Conservation (phyloP, 2,329 filamentous ascomycete genomes). For the Lizonia empirigonia region DNA sequence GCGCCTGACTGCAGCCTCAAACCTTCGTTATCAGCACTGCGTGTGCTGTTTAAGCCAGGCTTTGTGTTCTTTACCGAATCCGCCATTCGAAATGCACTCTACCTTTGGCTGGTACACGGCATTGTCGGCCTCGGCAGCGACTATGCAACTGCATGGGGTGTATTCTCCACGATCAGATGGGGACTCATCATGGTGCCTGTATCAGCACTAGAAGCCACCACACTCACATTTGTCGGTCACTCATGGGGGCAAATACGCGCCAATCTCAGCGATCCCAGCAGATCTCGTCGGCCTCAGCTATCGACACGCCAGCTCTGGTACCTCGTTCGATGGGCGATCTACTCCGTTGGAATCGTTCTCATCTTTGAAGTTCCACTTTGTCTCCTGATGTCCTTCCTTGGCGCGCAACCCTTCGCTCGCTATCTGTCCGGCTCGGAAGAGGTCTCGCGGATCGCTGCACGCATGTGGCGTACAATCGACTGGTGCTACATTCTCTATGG, state of each 20-base stretch:
- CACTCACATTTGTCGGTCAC: constrained; percentile 70
- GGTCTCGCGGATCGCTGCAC: constrained; percentile 65
- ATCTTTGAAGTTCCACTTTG: constrained; percentile 66
- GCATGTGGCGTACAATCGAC: constrained; percentile 66
- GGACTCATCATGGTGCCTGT: constrained; percentile 77
- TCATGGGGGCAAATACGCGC: constrained; percentile 63
- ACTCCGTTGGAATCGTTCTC: constrained; percentile 61
- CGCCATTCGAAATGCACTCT: constrained; percentile 69
- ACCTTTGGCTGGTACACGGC: constrained; percentile 70
- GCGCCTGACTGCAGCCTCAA: constrained; percentile 2
- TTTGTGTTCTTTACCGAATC: constrained; percentile 67
- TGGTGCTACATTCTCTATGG: constrained; percentile 74
- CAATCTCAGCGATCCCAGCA: constrained; percentile 33
- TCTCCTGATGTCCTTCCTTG: constrained; percentile 65
- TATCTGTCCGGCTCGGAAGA: constrained; percentile 64
- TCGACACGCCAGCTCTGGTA: constrained; percentile 38
- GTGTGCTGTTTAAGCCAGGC: constrained; percentile 62
- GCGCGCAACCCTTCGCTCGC: constrained; percentile 64
- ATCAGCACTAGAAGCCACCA: constrained; percentile 67
- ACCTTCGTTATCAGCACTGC: constrained; percentile 52
- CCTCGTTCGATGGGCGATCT: constrained; percentile 60
- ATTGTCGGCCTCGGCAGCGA: constrained; percentile 67
- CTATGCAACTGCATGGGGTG: constrained; percentile 74
- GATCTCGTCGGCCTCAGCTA: constrained; percentile 23
- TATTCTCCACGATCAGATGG: constrained; percentile 77